Evolutionary conservation across 164 flowering plant species (phyloP), one percentile per base, ranked within the genome.

Genomic region (Sedum album): DNA sequence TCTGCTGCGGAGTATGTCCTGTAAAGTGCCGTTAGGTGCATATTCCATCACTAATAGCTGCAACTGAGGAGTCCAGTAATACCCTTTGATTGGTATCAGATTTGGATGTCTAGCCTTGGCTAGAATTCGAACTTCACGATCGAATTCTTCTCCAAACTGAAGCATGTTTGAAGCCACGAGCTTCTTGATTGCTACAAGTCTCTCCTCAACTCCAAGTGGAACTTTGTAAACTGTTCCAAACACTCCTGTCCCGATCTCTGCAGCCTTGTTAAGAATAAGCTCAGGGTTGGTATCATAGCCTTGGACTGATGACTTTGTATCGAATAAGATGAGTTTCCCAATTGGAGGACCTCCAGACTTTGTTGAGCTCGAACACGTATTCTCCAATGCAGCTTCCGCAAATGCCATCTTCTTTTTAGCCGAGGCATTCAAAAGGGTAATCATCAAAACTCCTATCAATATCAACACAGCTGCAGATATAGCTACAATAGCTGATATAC

Each of bases 201-300:
- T 78, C 46, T 80, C 83, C 61, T 71, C 81, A 14, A 66, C 78
- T 68, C 94, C 93, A 7, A 89, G n/a, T n/a, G 90, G 68, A 51
- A 87, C 92, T 76, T 87, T 87, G 74, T 86, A 94, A 31, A 91
- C 93, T 0, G 91, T 87, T 41, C 98, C 98, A 64, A 91, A 91
- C 0, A 82, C 84, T 23, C 97, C 99, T 28, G 67, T 80, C 0
- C 98, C 98, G 7, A 94, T 79, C 79, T 84, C 93, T 38, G 86
- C 53, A 15, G 93, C 96, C 78, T 94, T 94, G 75, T 76, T 81
- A 2, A 91, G 84, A 31, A 91, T 66, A 20, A 77, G 53, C 26
- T 86, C 92, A 4, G 93, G 85, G 33, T 78, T 71, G 41, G 71
- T 63, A 4, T 71, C 71, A 82, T 81, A 81, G 31, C 82, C 87